Percentiles rank a stretch among this genome's conserved stretches.
Conservation (phyloP, 2,329 filamentous ascomycete genomes). For the Sporothrix variecibatus region DNA sequence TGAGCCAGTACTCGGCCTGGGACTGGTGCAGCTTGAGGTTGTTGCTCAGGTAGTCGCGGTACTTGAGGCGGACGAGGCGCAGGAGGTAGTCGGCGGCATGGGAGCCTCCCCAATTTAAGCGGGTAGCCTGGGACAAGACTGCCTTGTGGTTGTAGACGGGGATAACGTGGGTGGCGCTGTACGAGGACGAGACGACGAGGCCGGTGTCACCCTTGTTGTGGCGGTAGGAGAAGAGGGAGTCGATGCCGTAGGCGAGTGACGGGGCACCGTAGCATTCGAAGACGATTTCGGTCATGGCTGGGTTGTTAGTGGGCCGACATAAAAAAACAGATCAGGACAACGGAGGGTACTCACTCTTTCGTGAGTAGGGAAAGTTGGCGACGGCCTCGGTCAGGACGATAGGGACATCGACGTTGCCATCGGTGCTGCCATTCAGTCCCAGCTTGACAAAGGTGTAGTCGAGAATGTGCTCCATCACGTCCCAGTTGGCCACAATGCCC, state of each 20-base stretch:
- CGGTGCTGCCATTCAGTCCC: constrained; percentile 72
- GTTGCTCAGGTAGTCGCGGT: constrained; percentile 67
- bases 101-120: constrained; percentile 92
- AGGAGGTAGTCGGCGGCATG: constrained; percentile 89
- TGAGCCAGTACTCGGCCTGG: constrained; percentile 84
- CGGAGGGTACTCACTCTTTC: constrained; percentile 68
- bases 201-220: constrained; percentile 89
- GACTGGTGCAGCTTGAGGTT: constrained; percentile 81
- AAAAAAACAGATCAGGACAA: background rate
- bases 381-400: constrained; percentile 95
- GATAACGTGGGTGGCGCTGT: constrained; percentile 93
- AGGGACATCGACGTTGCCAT: constrained; percentile 77
- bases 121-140: constrained; percentile 78
- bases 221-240: constrained; percentile 92
- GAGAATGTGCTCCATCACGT: constrained; percentile 90
- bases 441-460: constrained; percentile 96
- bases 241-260: constrained; percentile 89
- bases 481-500: constrained; percentile 95
- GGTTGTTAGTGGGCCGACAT: background rate
- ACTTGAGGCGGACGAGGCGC: constrained; percentile 88
- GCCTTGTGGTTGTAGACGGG: constrained; percentile 87
- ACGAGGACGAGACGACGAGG: constrained; percentile 85
- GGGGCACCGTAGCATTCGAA: constrained; percentile 95
- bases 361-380: constrained; percentile 84
- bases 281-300: constrained; percentile 94